Conservation (phyloP, 2,329 filamentous ascomycete genomes). For the Penicillium corylophilum region DNA sequence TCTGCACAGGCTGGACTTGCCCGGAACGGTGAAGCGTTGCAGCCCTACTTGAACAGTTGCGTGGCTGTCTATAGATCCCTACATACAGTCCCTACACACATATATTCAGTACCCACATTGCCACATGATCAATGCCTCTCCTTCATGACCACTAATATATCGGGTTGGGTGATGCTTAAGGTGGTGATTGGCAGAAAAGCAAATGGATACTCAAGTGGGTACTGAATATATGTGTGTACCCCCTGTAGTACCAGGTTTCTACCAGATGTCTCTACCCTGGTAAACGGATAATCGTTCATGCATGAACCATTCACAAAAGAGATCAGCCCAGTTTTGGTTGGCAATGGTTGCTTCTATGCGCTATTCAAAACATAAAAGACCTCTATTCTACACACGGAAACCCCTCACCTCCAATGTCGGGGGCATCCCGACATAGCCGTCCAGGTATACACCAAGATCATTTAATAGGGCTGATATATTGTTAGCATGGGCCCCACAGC, state of each 20-base stretch:
- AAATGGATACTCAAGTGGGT: too few species aligned
- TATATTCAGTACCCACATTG: too few species aligned
- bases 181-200: too few species aligned
- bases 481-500: conserved; percentile 19
- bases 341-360: conserved; percentile 34
- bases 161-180: too few species aligned
- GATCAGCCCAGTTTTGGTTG: conserved; percentile 6
- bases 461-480: conserved; percentile 37
- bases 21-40: conserved; percentile 16
- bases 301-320: conserved; percentile 5
- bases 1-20: conserved; percentile 26
- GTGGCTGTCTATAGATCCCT: neutral
- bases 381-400: conserved; percentile 37
- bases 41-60: neutral
- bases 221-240: too few species aligned
- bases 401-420: conserved; percentile 9
- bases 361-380: conserved; percentile 33
- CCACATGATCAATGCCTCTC: too few species aligned
- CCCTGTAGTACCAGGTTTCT: neutral
- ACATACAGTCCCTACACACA: too few species aligned
- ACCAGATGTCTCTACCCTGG: neutral
- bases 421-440: conserved; percentile 4
- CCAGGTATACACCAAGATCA: conserved; percentile 16
- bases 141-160: too few species aligned
- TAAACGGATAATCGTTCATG: neutral